Evolutionary conservation across 192 early-diverging fungal genomes (phyloP).

Genomic region (Coemansia sp.): DNA sequence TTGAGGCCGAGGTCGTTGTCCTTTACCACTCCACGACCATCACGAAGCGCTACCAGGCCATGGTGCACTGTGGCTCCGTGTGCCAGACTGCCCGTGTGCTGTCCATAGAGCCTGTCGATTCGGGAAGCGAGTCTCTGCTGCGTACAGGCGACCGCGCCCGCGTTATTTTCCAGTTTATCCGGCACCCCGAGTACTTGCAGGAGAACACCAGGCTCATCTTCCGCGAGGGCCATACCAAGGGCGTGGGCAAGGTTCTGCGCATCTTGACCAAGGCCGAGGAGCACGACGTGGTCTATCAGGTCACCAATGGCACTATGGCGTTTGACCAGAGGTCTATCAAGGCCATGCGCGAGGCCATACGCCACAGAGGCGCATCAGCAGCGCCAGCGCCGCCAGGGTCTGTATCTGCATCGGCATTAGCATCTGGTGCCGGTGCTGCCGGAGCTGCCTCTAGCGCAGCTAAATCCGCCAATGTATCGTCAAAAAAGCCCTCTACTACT

Average conservation of each 20-base stretch:
- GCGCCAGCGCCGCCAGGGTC: too few relatives aligned
- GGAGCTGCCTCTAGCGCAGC: too few relatives aligned
- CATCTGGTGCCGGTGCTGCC: too few relatives aligned
- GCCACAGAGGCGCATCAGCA: constrained; percentile 11
- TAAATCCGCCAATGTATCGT: too few relatives aligned
- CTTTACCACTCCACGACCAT: constrained; percentile 92
- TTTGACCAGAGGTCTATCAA: constrained; percentile 18
- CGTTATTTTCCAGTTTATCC: constrained; percentile 79
- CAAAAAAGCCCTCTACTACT: too few relatives aligned
- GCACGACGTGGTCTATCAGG: constrained; percentile 1
- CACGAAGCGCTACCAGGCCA: constrained; percentile 85
- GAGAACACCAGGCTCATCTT: constrained; percentile 63
- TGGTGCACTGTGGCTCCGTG: constrained; percentile 86
- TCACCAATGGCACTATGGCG: constrained; percentile 28
- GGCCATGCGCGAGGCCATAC: constrained; percentile 14
- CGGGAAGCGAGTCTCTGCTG: constrained; percentile 47
- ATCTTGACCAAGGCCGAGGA: constrained; percentile 29
- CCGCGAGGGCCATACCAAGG: constrained; percentile 83
- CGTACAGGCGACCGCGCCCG: constrained; percentile 82
- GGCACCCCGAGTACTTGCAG: constrained; percentile 67
- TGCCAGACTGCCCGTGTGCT: constrained; percentile 85
- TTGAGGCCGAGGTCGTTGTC: constrained; percentile 91
- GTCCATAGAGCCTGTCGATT: constrained; percentile 27
- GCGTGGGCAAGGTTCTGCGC: constrained; percentile 76
- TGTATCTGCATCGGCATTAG: background rate